Base-by-base conservation (phyloP, 495 filamentous ascomycete species). In the Umbilicaria muhlenbergii region DNA sequence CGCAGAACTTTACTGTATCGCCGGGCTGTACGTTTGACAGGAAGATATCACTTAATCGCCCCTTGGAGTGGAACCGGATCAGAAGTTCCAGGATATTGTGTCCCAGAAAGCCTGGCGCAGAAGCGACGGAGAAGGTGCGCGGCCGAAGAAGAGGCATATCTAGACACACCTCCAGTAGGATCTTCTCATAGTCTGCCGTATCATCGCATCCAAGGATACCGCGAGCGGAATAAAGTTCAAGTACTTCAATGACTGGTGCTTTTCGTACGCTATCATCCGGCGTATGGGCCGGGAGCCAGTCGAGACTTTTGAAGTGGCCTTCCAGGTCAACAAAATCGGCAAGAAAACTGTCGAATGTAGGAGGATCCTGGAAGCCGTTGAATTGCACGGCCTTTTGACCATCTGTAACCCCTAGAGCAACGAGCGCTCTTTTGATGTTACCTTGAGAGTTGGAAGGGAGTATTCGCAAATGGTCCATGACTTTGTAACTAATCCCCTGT, bases 91-190 rank as follows among this genome's bases (percentile, higher is more conserved):
- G 34, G 38, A 10, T 18, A 14, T 38, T 34, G 15, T 6, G 11
- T 3, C 14, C 16, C 2, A 5, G 21, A 19, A 18, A 11, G 2
- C 8, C 13, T 3, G 45, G 14, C 3, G n/a, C 38, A 12, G 55
- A 58, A 28, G 55, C 51, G 11, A 58, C 37, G 7, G 55, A 58
- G 35, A 54, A 58, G 18, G 48, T 51, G 31, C 55, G 47, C 6
- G 55, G 34, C 15, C 44, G 32, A 28, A 54, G 38, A 15, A 45
- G 41, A 16, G 47, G 51, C 42, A 58, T 51, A 16, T 36, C 34
- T 5, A 48, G 41, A 36, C 33, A 41, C 13, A 55, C 41, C 14
- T 48, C 36, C 24, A 28, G 3, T 6, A 28, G 1, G 1, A 32
- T 42, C 32, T 12, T 32, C 16, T 18, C 32, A 38, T 15, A 37